Percentiles rank a stretch among this genome's conserved stretches.
Conservation (phyloP, 495 filamentous ascomycete species). For the Tuber brumale region DNA sequence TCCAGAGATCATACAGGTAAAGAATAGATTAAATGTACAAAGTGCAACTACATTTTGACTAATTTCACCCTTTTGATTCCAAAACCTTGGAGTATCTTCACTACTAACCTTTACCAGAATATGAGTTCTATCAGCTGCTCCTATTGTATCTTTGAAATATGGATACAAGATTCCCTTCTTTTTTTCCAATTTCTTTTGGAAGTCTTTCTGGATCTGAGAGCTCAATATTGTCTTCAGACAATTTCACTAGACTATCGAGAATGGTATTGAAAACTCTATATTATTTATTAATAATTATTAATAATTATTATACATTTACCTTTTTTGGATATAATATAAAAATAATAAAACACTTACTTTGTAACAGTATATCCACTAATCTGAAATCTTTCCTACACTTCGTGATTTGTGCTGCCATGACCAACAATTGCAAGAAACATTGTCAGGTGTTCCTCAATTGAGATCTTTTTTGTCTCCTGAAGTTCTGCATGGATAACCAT, state of each 20-base stretch:
- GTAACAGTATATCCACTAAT: neutral
- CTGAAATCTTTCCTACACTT: neutral
- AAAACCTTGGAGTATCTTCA: neutral
- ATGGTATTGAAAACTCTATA: neutral
- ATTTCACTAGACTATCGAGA: neutral
- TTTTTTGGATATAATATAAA: neutral
- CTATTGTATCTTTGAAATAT: neutral
- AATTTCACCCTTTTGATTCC: neutral
- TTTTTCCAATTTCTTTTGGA: neutral
- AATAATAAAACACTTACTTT: neutral
- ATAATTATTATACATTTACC: neutral
- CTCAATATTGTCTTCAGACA: neutral
- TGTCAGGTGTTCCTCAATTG: neutral
- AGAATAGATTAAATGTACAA: too few relatives aligned
- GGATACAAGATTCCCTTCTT: neutral
- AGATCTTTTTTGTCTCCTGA: neutral
- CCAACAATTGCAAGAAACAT: neutral
- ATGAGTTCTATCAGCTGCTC: neutral
- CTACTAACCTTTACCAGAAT: neutral
- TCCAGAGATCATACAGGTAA: too few relatives aligned
- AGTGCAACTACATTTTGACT: neutral
- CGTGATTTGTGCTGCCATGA: neutral
- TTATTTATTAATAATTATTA: neutral
- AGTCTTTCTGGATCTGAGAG: neutral
- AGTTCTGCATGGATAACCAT: neutral